These are phyloP conservation scores for Rhipidocladum racemiflorum DNA, from an alignment of 176 grass and related monocot species.

Conservation along the genomic window DNA sequence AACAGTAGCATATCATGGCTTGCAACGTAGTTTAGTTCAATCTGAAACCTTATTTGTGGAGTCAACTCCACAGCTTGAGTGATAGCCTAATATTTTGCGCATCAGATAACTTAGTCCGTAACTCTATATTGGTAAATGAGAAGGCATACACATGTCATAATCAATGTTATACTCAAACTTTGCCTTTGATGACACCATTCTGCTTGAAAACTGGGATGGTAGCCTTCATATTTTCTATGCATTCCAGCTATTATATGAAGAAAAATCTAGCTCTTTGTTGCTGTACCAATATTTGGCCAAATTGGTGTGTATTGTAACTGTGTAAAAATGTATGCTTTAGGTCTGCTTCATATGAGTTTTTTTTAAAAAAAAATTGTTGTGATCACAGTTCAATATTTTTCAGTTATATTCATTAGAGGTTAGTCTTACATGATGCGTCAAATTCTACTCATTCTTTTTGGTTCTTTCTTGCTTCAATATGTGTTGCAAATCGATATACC, in stretches of 20 bases:
- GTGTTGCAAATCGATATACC: background rate
- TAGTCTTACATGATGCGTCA: background rate
- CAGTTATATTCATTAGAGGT: slow-evolving; percentile 4
- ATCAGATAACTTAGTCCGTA: background rate
- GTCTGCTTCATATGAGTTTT: background rate
- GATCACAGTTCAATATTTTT: background rate
- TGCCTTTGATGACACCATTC: background rate
- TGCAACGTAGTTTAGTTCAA: background rate
- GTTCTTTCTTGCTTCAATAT: background rate
- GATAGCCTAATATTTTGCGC: slow-evolving; percentile 4
- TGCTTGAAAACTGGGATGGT: slow-evolving; percentile 4
- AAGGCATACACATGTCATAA: background rate
- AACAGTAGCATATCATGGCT: background rate
- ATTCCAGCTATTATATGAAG: background rate
- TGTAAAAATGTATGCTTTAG: background rate
- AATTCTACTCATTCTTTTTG: background rate
- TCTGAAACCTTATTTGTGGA: background rate
- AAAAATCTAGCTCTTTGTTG: background rate
- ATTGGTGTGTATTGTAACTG: background rate
- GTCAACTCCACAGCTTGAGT: background rate
- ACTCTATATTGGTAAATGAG: background rate
- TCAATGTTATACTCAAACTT: background rate
- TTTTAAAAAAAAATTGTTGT: background rate
- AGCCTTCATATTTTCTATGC: background rate
- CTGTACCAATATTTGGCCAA: background rate